Evolutionary conservation across 2,329 filamentous ascomycete genomes (phyloP).

Genomic region (Fusarium sp.): DNA sequence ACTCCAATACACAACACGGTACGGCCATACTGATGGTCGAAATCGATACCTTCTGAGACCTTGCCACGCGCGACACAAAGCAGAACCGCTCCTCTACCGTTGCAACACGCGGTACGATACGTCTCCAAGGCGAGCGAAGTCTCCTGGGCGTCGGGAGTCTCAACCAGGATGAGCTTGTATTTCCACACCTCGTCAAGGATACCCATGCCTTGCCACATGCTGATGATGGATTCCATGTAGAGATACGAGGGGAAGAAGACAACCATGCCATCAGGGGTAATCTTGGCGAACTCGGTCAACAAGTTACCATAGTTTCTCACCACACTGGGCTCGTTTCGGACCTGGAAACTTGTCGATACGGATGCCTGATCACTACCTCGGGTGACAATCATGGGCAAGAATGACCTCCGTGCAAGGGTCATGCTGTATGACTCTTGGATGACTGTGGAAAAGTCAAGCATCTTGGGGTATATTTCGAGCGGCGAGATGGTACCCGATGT

Average conservation of each 20-base stretch:
- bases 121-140: conserved; percentile 96
- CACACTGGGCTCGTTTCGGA: conserved; percentile 95
- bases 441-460: conserved; percentile 93
- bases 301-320: conserved; percentile 96
- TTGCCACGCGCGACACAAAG: conserved; percentile 97
- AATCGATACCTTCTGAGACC: conserved; percentile 98
- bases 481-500: conserved; percentile 98
- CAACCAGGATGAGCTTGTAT: conserved; percentile 97
- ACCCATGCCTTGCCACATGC: conserved; percentile 99
- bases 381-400: conserved; percentile 97
- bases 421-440: conserved; percentile 98
- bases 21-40: conserved; percentile 97
- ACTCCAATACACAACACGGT: conserved; percentile 97
- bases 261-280: conserved; percentile 97
- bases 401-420: conserved; percentile 94
- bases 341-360: conserved; percentile 93
- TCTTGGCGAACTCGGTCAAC: conserved; percentile 92
- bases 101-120: conserved; percentile 97
- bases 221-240: conserved; percentile 99
- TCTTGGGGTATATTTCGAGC: conserved; percentile 98
- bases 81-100: conserved; percentile 91
- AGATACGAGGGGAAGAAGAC: conserved; percentile 99
- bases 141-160: conserved; percentile 97
- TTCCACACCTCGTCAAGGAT: conserved; percentile 99
- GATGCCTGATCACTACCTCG: conserved; percentile 93